Conservation (phyloP, 371 early-diverging fungal species). For the Rhizopus arrhizus region DNA sequence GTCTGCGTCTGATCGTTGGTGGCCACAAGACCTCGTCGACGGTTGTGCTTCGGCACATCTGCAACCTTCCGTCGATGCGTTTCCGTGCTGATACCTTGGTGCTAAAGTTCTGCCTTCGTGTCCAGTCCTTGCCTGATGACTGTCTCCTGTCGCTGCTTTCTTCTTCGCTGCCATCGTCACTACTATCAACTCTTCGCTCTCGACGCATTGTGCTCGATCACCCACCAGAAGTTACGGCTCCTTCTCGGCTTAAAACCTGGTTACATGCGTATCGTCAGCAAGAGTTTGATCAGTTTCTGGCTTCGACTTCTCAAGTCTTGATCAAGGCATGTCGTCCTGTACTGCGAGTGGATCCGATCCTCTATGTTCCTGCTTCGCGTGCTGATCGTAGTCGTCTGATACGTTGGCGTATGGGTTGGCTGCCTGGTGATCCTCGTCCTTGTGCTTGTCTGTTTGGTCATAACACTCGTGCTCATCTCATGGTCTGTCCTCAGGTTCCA, state of each 20-base stretch:
- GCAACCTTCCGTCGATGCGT: constrained; percentile 16
- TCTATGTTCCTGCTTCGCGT: not conserved
- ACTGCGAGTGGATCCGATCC: no score
- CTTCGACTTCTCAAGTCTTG: no score
- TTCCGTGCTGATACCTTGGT: constrained; percentile 4
- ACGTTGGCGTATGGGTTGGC: constrained; percentile 26
- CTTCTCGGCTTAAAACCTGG: not conserved
- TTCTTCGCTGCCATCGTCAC: not conserved
- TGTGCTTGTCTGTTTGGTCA: no score
- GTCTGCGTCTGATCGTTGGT: no score
- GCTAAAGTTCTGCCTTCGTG: constrained; percentile 8
- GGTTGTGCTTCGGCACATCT: constrained; percentile 18
- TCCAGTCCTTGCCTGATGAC: constrained; percentile 7
- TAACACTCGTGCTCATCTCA: no score
- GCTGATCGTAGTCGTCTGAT: constrained; percentile 7
- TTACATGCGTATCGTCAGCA: no score
- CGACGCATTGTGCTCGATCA: not conserved
- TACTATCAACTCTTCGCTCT: no score
- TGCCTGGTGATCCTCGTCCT: constrained; percentile 3
- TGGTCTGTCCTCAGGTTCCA: no score
- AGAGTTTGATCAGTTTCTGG: not conserved
- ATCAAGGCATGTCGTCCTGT: not conserved
- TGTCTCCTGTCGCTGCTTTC: constrained; percentile 3
- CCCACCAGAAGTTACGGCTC: not conserved
- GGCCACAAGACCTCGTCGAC: constrained; percentile 1